Conservation (phyloP, 2,329 filamentous ascomycete species). For the Ophiostoma sp. region DNA sequence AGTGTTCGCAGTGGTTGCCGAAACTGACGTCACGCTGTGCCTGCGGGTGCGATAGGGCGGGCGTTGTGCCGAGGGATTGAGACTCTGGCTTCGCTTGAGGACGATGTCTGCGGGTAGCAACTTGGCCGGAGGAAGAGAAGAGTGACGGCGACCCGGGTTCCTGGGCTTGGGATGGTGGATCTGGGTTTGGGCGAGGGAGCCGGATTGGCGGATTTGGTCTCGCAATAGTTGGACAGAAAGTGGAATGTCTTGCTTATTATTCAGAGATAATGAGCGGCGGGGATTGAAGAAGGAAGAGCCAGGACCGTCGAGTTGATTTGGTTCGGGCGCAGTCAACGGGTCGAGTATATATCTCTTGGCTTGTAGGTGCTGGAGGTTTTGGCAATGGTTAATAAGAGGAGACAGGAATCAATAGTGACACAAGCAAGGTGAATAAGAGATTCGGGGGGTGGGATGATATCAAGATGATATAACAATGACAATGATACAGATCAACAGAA, state of each 20-base stretch:
- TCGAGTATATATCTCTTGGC: constrained; percentile 52
- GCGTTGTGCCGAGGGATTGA: constrained; percentile 16
- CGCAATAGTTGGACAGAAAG: constrained; percentile 30
- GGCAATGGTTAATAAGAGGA: neutral
- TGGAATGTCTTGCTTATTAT: constrained; percentile 24
- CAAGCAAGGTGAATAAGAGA: neutral
- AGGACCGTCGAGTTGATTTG: constrained; percentile 62
- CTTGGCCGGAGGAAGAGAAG: neutral
- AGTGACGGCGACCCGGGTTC: neutral
- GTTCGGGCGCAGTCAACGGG: constrained; percentile 62
- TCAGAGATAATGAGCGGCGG: constrained; percentile 28
- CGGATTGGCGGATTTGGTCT: constrained; percentile 38
- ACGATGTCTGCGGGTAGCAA: constrained; percentile 22
- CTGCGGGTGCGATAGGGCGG: constrained; percentile 8
- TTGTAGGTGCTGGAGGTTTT: neutral
- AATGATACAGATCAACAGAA: neutral
- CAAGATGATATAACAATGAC: neutral
- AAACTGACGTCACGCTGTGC: constrained; percentile 14
- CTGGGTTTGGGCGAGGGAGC: constrained; percentile 40
- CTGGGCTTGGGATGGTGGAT: constrained; percentile 41
- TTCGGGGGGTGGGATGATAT: neutral
- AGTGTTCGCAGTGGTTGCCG: neutral
- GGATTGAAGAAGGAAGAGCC: constrained; percentile 50
- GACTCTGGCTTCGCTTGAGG: constrained; percentile 22
- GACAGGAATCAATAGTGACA: neutral